Evolutionary conservation across 768 basidiomycete genomes (phyloP).

Genomic region (Hericium alpestre): DNA sequence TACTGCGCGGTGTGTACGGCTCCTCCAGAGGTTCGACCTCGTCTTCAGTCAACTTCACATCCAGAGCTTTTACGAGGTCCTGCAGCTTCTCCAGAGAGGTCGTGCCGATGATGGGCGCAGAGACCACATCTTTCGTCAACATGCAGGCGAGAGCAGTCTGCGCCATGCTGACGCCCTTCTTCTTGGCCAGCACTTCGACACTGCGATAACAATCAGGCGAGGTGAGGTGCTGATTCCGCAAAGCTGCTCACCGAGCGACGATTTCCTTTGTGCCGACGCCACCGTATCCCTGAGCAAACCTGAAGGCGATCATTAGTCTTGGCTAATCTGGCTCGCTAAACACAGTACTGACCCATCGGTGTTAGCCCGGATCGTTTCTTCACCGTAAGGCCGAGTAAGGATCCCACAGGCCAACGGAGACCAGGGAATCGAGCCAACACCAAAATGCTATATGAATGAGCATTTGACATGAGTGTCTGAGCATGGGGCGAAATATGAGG

Average conservation of each 20-base stretch:
- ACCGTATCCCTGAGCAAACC: constrained; percentile 1
- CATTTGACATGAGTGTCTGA: background rate
- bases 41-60: too few relatives aligned
- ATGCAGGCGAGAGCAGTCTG: too few relatives aligned
- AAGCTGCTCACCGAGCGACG: constrained; percentile 5
- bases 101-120: too few relatives aligned
- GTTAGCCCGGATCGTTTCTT: constrained; percentile 11
- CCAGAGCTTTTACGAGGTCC: too few relatives aligned
- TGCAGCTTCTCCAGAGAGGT: too few relatives aligned
- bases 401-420: constrained; percentile 22
- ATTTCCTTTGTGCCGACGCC: constrained; percentile 6
- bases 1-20: too few relatives aligned
- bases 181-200: too few relatives aligned
- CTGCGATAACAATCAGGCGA: too few relatives aligned
- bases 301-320: background rate
- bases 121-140: too few relatives aligned
- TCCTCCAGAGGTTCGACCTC: too few relatives aligned
- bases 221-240: too few relatives aligned
- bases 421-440: constrained; percentile 33
- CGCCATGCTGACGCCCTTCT: too few relatives aligned
- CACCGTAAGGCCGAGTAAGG: constrained; percentile 16
- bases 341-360: constrained; percentile 14
- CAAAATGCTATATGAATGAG: constrained; percentile 14
- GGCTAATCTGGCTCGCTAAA: background rate
- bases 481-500: background rate